Base-by-base conservation (phyloP, 1,139 yeast species). In the Taiozyma sp. region DNA sequence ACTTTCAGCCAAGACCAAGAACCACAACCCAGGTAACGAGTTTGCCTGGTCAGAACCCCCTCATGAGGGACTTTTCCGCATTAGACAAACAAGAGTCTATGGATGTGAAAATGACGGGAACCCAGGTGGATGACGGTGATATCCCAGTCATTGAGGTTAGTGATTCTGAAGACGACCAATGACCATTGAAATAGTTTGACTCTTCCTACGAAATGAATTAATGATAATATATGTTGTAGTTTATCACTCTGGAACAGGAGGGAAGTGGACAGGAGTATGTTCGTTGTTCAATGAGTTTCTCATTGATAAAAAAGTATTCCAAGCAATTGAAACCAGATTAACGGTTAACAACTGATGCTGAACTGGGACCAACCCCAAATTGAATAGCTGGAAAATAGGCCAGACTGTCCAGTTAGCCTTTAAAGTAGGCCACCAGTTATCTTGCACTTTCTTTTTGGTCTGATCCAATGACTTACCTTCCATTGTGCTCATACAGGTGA, bases 271-370 rank as follows among this genome's bases (percentile, higher is more conserved):
- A 5, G 72, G 68, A 10, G 52, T 43, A 32, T 59, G 54, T 6
- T 63, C 52, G 7, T 54, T 47, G 39, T 53, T 51, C 43, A 43
- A 40, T 2, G 72, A 60, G 58, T 82, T 82, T 53, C 72, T 71
- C 58, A 74, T 73, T 47, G 95, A 86, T 59, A 91, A 67, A 64
- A 79, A 90, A 22, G 93, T 81, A 65, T 91, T 92, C 97, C 97
- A 92, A 6, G 86, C 83, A 34, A 91, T 80, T 49, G 95, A 82
- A 27, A 88, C 76, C 3, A 83, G 57, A 61, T 90, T 89, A 40
- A 87, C 96, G 6, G 83, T 75, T 46, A 87, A 62, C 51, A 91
- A 69, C 41, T 96, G 76, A 60, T 79, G 80, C 44, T 81, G 81
- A 3, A 84, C 79, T 0, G 97, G 96, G 5, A 88, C 78, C 14